A percentile compares a stretch with the other conserved stretches of the same genome.
phyloP scores from a whole-genome alignment of 768 basidiomycete species.

The Daedaleopsis nitida region DNA sequence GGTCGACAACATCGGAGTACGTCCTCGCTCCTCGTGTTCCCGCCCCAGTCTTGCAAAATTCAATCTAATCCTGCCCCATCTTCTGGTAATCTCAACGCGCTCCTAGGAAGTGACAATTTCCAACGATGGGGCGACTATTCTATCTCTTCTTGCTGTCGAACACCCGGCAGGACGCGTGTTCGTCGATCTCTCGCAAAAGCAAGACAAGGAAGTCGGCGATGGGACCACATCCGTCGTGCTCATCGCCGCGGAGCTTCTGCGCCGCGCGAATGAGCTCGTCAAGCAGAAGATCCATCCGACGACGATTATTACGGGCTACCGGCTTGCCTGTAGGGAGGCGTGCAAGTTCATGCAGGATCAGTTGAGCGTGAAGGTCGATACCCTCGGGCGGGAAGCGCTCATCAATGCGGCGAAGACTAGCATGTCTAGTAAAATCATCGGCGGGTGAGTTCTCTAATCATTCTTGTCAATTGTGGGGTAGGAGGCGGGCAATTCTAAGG shows the following conservation, averaged over 20 bases:
- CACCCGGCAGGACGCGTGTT: conserved; percentile 98
- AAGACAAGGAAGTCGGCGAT: conserved; percentile 99
- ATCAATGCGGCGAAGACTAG: conserved; percentile 97
- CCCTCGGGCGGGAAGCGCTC: conserved; percentile 88
- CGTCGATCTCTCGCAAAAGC: conserved; percentile 97
- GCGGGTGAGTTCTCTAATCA: conserved; percentile 63
- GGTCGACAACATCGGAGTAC: conserved; percentile 94
- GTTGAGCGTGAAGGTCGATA: conserved; percentile 90
- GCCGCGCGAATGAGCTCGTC: conserved; percentile 96
- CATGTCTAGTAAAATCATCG: conserved; percentile 99
- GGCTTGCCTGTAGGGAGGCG: conserved; percentile 95
- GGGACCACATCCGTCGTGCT: conserved; percentile 99
- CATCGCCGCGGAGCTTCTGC: conserved; percentile 94
- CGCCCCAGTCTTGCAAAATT: neutral
- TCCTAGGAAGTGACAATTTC: conserved; percentile 97
- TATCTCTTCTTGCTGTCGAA: conserved; percentile 89
- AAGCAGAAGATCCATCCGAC: conserved; percentile 99
- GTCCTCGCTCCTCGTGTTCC: conserved; percentile 29
- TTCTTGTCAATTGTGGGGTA: too few species aligned
- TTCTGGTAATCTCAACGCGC: neutral
- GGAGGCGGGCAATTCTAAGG: neutral
- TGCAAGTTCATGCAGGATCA: conserved; percentile 99
- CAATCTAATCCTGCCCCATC: neutral
- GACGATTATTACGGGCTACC: conserved; percentile 98
- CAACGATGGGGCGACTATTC: conserved; percentile 99